A percentile compares a stretch with the other conserved stretches of the same genome.
Conservation (phyloP, 768 basidiomycete genomes). For the Lactarius deliciosus region DNA sequence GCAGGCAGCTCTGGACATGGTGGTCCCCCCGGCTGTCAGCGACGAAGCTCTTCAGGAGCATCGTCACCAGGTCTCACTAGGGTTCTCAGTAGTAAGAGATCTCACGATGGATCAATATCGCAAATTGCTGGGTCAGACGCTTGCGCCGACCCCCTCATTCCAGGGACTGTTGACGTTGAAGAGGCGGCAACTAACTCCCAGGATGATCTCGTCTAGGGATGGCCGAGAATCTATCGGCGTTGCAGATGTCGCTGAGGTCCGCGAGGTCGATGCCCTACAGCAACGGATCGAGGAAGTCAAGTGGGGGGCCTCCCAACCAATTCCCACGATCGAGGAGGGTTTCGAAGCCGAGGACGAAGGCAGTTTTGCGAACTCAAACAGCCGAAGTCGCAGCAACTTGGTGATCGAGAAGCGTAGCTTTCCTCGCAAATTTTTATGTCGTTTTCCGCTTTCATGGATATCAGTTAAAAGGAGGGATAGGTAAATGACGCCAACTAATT, state of each 20-base stretch:
- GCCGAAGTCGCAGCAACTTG: not conserved
- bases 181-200: not conserved
- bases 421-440: too few relatives aligned
- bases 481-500: not conserved
- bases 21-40: not conserved
- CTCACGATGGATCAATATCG: not conserved
- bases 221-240: not conserved
- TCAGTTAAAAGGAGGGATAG: too few relatives aligned
- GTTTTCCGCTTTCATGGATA: too few relatives aligned
- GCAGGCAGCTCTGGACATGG: not conserved
- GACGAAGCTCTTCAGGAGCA: not conserved
- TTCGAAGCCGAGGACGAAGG: not conserved
- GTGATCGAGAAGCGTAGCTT: too few relatives aligned
- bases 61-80: not conserved
- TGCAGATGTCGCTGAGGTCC: not conserved
- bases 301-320: not conserved
- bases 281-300: not conserved
- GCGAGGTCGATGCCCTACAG: not conserved
- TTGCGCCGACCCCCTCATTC: not conserved
- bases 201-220: not conserved
- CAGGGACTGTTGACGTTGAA: not conserved
- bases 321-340: not conserved
- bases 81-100: not conserved
- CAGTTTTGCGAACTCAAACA: not conserved
- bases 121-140: not conserved